Conservation (phyloP, 768 basidiomycete genomes). For the Leccinum fibrillosum region DNA sequence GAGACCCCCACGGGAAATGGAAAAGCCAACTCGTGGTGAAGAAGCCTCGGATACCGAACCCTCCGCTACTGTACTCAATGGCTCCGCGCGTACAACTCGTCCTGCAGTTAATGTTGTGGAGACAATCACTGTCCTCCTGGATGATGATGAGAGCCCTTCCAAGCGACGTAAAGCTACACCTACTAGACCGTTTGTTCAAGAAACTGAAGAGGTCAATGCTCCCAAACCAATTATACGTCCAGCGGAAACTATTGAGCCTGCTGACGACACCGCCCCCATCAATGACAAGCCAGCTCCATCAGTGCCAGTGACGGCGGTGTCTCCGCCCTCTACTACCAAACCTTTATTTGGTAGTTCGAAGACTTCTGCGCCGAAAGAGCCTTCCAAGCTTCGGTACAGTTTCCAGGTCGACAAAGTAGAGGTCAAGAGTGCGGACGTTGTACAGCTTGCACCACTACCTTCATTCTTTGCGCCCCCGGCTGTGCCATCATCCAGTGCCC, state of each 20-base stretch:
- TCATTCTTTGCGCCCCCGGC: conserved; percentile 32
- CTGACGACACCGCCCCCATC: conserved; percentile 20
- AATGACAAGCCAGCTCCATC: conserved; percentile 14
- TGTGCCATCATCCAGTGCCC: not conserved
- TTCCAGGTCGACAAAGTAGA: conserved; percentile 56
- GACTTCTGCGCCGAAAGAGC: conserved; percentile 64
- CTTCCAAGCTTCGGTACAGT: conserved; percentile 75
- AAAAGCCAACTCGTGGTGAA: conserved; percentile 28
- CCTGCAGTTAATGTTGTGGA: conserved; percentile 21
- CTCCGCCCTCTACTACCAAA: conserved; percentile 23
- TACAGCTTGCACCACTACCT: conserved; percentile 2
- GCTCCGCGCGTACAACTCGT: conserved; percentile 4
- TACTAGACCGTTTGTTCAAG: conserved; percentile 18
- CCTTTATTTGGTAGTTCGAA: conserved; percentile 34
- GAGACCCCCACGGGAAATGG: conserved; percentile 61
- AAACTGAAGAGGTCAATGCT: conserved; percentile 33
- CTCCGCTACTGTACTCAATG: conserved; percentile 15
- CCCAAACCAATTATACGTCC: conserved; percentile 25
- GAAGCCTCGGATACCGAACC: conserved; percentile 6
- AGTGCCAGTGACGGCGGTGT: conserved; percentile 6
- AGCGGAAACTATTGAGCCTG: conserved; percentile 40
- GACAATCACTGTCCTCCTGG: conserved; percentile 38
- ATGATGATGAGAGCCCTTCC: conserved; percentile 36
- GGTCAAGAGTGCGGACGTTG: conserved; percentile 17
- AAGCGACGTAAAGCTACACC: conserved; percentile 49